A percentile compares a stretch with the other conserved stretches of the same genome.
phyloP scores from a whole-genome alignment of 768 basidiomycete species.

The Leccinum sublutescens region DNA sequence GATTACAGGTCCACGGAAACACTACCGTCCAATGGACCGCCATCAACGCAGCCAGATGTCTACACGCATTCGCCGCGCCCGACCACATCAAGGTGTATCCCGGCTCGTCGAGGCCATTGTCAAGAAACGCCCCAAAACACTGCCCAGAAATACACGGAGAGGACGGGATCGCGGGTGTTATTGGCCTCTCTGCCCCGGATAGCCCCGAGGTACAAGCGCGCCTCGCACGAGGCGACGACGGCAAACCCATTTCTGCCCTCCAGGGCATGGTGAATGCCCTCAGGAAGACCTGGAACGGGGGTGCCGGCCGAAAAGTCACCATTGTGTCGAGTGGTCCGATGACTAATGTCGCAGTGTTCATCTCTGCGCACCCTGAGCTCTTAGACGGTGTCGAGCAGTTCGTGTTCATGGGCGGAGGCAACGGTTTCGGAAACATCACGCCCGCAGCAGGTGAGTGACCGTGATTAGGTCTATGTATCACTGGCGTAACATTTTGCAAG shows the following conservation, averaged over 20 bases:
- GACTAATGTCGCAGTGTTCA: conserved; percentile 78
- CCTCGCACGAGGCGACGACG: conserved; percentile 44
- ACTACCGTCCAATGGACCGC: conserved; percentile 58
- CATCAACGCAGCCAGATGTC: conserved; percentile 73
- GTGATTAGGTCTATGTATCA: background rate
- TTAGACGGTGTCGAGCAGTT: conserved; percentile 47
- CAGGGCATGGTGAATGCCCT: conserved; percentile 67
- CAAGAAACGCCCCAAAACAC: conserved; percentile 51
- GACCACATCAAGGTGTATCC: conserved; percentile 32
- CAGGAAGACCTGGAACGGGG: conserved; percentile 53
- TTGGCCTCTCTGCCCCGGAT: conserved; percentile 60
- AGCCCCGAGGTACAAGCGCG: conserved; percentile 48
- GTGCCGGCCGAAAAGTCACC: conserved; percentile 58
- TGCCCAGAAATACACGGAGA: conserved; percentile 80
- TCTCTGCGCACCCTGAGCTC: conserved; percentile 55
- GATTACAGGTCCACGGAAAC: conserved; percentile 75
- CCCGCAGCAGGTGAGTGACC: conserved; percentile 58
- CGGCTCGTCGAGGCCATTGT: conserved; percentile 69
- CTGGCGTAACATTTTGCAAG: conserved; percentile 34
- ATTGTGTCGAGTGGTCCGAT: conserved; percentile 80
- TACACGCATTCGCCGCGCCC: conserved; percentile 71
- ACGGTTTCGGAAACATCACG: conserved; percentile 79
- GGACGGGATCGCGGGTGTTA: conserved; percentile 83
- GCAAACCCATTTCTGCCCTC: conserved; percentile 50
- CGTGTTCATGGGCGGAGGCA: conserved; percentile 87